Percentiles rank a stretch among this genome's conserved stretches.
Conservation (phyloP, 2,329 filamentous ascomycete species). For the Aspergillus brunneoviolaceus region DNA sequence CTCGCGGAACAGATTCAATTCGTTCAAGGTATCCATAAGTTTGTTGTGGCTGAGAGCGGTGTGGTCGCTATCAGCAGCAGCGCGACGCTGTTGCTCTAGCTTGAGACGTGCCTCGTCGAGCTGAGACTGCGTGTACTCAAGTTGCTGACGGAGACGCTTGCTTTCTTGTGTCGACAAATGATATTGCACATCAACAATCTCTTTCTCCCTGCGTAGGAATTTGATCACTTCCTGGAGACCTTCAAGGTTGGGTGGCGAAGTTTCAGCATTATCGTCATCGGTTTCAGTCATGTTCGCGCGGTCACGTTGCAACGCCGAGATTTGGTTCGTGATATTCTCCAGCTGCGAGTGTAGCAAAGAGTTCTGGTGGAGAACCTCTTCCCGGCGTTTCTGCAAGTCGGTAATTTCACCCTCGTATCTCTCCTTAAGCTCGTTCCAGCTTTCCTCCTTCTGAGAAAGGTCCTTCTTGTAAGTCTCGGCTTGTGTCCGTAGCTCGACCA, state of each 20-base stretch:
- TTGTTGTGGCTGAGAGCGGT: slow-evolving; percentile 80
- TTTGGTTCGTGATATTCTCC: slow-evolving; percentile 77
- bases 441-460: slow-evolving; percentile 76
- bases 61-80: slow-evolving; percentile 70
- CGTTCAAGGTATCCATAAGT: slow-evolving; percentile 89
- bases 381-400: slow-evolving; percentile 74
- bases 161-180: slow-evolving; percentile 85
- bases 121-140: slow-evolving; percentile 81
- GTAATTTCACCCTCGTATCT: slow-evolving; percentile 79
- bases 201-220: slow-evolving; percentile 91
- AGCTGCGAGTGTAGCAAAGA: slow-evolving; percentile 86
- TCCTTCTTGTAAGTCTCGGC: slow-evolving; percentile 81
- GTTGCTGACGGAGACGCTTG: slow-evolving; percentile 84
- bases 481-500: slow-evolving; percentile 72
- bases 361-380: slow-evolving; percentile 87
- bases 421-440: slow-evolving; percentile 79
- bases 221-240: slow-evolving; percentile 86
- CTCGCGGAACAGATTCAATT: slow-evolving; percentile 93
- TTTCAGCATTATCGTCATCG: slow-evolving; percentile 48
- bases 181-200: slow-evolving; percentile 95
- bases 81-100: slow-evolving; percentile 82
- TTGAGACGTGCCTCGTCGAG: slow-evolving; percentile 87
- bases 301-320: slow-evolving; percentile 74
- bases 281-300: slow-evolving; percentile 59
- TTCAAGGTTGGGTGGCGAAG: slow-evolving; percentile 60